These are phyloP conservation scores for Nasturtium officinale DNA, from an alignment of 345 rosid genomes.

Conservation along the genomic window DNA sequence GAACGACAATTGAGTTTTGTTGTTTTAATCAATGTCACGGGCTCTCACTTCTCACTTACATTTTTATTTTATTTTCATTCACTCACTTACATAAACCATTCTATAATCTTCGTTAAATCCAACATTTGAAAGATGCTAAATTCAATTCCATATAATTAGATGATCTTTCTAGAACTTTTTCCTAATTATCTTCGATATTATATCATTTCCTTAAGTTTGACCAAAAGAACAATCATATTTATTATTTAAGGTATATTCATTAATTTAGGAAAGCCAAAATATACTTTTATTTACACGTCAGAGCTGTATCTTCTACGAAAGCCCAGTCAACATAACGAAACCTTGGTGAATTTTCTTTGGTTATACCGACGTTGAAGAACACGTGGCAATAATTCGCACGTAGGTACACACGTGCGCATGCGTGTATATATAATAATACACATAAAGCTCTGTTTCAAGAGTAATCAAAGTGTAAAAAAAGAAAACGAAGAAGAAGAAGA, in stretches of 20 bases:
- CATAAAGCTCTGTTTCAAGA: not conserved
- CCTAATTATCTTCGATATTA: not conserved
- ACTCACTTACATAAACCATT: too few species aligned
- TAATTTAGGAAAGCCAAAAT: not conserved
- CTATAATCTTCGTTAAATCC: not conserved
- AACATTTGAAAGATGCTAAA: too few species aligned
- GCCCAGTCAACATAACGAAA: constrained; percentile 8
- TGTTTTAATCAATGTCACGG: not conserved
- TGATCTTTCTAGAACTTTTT: too few species aligned
- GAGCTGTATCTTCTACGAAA: constrained; percentile 24
- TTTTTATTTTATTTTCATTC: too few species aligned
- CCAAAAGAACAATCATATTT: not conserved
- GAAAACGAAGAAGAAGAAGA: too few species aligned
- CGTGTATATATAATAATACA: constrained; percentile 2
- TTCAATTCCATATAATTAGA: too few species aligned
- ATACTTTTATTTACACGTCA: constrained; percentile 1
- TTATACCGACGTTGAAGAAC: constrained; percentile 28
- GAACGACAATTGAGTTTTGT: not conserved
- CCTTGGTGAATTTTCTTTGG: constrained; percentile 24
- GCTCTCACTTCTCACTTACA: not conserved
- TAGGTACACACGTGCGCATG: constrained; percentile 21
- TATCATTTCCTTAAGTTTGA: not conserved
- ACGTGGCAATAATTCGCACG: constrained; percentile 37
- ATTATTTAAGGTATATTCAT: not conserved
- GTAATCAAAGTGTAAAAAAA: not conserved